Conservation (phyloP, 208 protist genomes). For the Acanthamoeba healyi region DNA sequence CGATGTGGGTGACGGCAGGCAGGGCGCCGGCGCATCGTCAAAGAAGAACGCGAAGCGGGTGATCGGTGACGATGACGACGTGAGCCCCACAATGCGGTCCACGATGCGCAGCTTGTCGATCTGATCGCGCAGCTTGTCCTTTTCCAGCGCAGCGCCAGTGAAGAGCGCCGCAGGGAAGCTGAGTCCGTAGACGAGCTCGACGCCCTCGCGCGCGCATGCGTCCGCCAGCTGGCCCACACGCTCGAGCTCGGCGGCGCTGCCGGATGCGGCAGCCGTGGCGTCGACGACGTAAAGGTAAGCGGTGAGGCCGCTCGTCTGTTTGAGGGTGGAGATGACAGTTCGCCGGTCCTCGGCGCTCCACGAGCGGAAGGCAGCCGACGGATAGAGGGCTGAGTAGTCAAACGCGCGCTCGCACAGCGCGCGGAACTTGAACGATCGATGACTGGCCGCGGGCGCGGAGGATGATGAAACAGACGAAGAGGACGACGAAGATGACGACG, state of each 20-base stretch:
- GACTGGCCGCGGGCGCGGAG: background rate
- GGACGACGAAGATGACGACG: background rate
- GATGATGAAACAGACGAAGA: background rate
- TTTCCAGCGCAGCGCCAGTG: background rate
- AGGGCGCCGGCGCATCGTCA: constrained; percentile 24
- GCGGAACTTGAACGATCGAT: constrained; percentile 48
- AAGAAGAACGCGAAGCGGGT: constrained; percentile 55
- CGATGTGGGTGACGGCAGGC: constrained; percentile 1
- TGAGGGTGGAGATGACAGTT: background rate
- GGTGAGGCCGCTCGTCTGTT: constrained; percentile 3
- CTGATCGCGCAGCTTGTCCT: background rate
- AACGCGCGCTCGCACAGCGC: constrained; percentile 20
- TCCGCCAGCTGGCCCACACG: background rate
- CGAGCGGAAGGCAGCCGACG: background rate
- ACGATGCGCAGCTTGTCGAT: constrained; percentile 22
- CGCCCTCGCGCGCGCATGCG: background rate
- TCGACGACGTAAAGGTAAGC: constrained; percentile 15
- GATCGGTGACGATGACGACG: background rate
- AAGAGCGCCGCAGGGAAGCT: constrained; percentile 24
- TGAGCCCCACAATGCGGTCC: background rate
- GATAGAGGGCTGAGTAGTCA: background rate
- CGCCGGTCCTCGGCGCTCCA: constrained; percentile 7
- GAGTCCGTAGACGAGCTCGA: constrained; percentile 30
- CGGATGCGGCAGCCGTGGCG: background rate
- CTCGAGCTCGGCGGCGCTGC: background rate